A percentile compares a stretch with the other conserved stretches of the same genome.
phyloP scores from a whole-genome alignment of 768 basidiomycete genomes.

The Russula emetica region DNA sequence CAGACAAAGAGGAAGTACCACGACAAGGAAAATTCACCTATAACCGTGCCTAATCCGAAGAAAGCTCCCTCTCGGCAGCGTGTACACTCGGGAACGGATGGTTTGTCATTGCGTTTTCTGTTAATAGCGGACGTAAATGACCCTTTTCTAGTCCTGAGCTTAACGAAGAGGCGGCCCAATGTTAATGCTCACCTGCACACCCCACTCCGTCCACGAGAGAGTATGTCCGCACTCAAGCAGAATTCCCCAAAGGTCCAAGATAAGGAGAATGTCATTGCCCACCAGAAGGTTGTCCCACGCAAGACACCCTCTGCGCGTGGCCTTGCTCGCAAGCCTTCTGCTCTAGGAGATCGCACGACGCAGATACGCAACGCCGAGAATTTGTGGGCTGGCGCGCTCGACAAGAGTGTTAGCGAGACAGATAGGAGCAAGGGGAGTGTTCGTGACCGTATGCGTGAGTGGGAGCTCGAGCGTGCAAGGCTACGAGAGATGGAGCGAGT shows the following conservation, averaged over 20 bases:
- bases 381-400: not conserved
- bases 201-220: slow-evolving; percentile 14
- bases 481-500: slow-evolving; percentile 62
- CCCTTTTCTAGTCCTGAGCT: slow-evolving; percentile 6
- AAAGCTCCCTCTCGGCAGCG: slow-evolving; percentile 15
- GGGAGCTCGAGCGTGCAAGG: slow-evolving; percentile 68
- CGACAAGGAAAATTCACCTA: slow-evolving; percentile 39
- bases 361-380: slow-evolving; percentile 31
- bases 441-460: slow-evolving; percentile 64
- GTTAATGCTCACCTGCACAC: slow-evolving; percentile 12
- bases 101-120: not conserved
- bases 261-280: slow-evolving; percentile 14
- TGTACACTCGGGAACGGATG: slow-evolving; percentile 17
- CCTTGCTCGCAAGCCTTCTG: slow-evolving; percentile 29
- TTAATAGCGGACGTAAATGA: not conserved
- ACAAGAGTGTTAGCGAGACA: slow-evolving; percentile 32
- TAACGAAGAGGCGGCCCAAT: slow-evolving; percentile 21
- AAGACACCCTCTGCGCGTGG: slow-evolving; percentile 19
- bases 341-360: slow-evolving; percentile 21
- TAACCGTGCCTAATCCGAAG: not conserved
- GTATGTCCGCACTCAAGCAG: not conserved
- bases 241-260: slow-evolving; percentile 14
- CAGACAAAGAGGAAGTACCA: slow-evolving; percentile 28
- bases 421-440: slow-evolving; percentile 32
- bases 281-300: slow-evolving; percentile 14